phyloP scores from a whole-genome alignment of 768 basidiomycete genomes.

The Cystobasidiopsis lactophilus region DNA sequence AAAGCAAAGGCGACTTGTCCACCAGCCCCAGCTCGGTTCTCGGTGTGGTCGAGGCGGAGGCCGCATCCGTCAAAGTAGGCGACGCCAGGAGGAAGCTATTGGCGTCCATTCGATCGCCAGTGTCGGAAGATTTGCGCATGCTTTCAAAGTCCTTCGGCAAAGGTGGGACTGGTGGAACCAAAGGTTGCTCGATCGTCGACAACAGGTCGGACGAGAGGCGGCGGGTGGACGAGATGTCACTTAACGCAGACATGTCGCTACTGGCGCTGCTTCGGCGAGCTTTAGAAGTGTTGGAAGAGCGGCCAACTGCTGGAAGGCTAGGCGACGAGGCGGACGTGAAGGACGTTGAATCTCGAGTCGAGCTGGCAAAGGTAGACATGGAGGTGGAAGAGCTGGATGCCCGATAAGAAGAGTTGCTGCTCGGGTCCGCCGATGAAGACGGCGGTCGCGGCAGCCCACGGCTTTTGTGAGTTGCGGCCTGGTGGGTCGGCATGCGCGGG shows the following conservation, averaged over 20 bases:
- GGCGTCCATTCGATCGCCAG: too few relatives aligned
- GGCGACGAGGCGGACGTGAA: conserved; percentile 53
- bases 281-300: conserved; percentile 39
- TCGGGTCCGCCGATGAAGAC: conserved; percentile 6
- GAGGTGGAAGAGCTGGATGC: conserved; percentile 74
- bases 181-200: conserved; percentile 30
- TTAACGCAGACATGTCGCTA: conserved; percentile 59
- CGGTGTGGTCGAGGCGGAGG: too few relatives aligned
- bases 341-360: conserved; percentile 68
- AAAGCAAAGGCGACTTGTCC: too few relatives aligned
- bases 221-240: conserved; percentile 29
- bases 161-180: conserved; percentile 82
- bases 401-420: conserved; percentile 37
- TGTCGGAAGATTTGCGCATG: conserved; percentile 30
- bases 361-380: conserved; percentile 40
- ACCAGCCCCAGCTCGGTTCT: too few relatives aligned
- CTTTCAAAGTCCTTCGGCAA: conserved; percentile 55
- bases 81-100: too few relatives aligned
- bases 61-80: too few relatives aligned
- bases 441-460: not conserved
- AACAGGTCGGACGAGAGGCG: conserved; percentile 29
- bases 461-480: not conserved
- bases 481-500: not conserved
- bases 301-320: conserved; percentile 49
- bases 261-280: conserved; percentile 59